phyloP scores from a whole-genome alignment of 352 stramenopile genomes.

The Globisporangium cederbergense region DNA sequence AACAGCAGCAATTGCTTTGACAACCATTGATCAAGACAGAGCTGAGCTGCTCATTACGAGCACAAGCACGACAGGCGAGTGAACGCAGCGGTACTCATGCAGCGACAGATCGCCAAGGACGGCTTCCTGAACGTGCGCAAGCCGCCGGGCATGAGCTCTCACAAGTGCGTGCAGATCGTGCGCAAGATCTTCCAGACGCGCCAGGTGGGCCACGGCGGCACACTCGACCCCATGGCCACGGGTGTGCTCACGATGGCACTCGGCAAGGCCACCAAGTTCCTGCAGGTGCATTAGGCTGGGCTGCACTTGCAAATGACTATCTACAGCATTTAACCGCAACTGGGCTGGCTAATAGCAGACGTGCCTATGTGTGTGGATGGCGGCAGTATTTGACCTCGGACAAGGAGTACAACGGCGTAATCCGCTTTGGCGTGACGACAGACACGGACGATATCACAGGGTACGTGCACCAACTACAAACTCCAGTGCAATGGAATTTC shows the following conservation, averaged over 20 bases:
- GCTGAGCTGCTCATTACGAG: neutral
- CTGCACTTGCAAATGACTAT: neutral
- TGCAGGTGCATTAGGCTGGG: constrained; percentile 31
- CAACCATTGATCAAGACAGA: constrained; percentile 6
- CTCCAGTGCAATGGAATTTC: too few species aligned
- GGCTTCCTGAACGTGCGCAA: constrained; percentile 86
- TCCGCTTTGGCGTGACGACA: constrained; percentile 79
- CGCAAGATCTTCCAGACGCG: constrained; percentile 71
- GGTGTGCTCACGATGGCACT: constrained; percentile 81
- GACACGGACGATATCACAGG: constrained; percentile 81
- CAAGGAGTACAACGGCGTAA: constrained; percentile 74
- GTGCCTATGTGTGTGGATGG: neutral
- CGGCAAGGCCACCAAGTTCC: constrained; percentile 78
- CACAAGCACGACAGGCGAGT: neutral
- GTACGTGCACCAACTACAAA: constrained; percentile 19
- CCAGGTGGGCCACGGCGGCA: constrained; percentile 78
- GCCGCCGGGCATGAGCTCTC: constrained; percentile 69
- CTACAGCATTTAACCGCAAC: neutral
- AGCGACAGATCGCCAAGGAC: constrained; percentile 16
- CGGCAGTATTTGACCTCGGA: constrained; percentile 52
- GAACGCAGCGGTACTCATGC: constrained; percentile 5
- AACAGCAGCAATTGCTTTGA: neutral
- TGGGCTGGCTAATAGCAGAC: neutral
- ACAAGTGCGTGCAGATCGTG: constrained; percentile 66
- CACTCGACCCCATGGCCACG: constrained; percentile 87